Percentiles rank a stretch among this genome's conserved stretches.
Conservation (phyloP, 257 asterid genomes). For the Henckelia pumila region DNA sequence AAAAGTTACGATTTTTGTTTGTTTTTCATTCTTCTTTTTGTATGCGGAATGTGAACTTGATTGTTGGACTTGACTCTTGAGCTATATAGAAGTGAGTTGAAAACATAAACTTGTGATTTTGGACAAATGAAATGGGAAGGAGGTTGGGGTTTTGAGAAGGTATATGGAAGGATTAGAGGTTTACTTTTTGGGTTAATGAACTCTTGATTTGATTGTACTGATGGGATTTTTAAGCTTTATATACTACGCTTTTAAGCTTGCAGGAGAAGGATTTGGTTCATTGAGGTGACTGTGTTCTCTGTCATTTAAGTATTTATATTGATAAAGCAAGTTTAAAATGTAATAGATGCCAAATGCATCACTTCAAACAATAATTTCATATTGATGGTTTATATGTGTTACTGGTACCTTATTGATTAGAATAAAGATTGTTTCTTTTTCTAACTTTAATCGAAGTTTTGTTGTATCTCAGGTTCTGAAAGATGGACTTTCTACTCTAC, state of each 20-base stretch:
- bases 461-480: constrained; percentile 70
- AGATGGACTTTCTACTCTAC: constrained; percentile 85
- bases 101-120: constrained; percentile 3
- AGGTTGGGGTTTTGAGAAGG: constrained; percentile 6
- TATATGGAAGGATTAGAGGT: constrained; percentile 7
- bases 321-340: constrained; percentile 6
- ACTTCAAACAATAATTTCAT: not conserved
- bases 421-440: too few species aligned
- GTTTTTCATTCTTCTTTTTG: constrained; percentile 2
- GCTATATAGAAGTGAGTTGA: constrained; percentile 4
- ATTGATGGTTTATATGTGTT: constrained; percentile 12
- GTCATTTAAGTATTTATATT: constrained; percentile 2
- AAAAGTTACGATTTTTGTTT: constrained; percentile 6
- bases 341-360: not conserved
- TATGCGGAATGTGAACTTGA: constrained; percentile 17
- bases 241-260: constrained; percentile 2
- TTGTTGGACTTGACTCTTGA: constrained; percentile 1
- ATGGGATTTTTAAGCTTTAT: not conserved
- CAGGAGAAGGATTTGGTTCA: constrained; percentile 11
- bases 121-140: not conserved
- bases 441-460: not conserved
- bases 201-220: constrained; percentile 3
- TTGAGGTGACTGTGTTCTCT: not conserved
- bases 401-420: not conserved
- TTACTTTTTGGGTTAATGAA: not conserved